These are phyloP conservation scores for Exophiala viscosa DNA, from an alignment of 2,329 filamentous ascomycete genomes.

Conservation along the genomic window DNA sequence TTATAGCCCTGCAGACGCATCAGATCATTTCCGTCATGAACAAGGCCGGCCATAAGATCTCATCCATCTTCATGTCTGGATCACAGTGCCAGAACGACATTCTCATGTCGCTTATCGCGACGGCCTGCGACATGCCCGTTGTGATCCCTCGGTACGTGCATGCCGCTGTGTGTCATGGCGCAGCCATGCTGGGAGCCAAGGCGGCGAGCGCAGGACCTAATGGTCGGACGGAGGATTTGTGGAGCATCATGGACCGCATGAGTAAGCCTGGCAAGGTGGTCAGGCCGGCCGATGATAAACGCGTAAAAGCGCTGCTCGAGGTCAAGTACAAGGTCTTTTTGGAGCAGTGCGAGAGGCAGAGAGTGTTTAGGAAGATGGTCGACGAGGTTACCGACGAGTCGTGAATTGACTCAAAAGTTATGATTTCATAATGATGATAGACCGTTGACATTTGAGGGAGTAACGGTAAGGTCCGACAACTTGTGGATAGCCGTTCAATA, in stretches of 20 bases:
- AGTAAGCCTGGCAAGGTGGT: conserved; percentile 88
- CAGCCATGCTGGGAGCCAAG: conserved; percentile 95
- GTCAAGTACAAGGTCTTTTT: conserved; percentile 96
- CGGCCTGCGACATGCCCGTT: conserved; percentile 86
- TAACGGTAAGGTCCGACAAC: too few relatives aligned
- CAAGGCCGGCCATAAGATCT: conserved; percentile 77
- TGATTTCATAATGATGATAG: too few relatives aligned
- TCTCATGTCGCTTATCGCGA: conserved; percentile 86
- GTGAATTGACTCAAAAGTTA: not conserved
- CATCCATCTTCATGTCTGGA: conserved; percentile 96
- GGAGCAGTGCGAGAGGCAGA: conserved; percentile 83
- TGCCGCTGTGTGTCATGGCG: conserved; percentile 94
- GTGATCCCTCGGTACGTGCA: conserved; percentile 91
- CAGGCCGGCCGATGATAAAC: conserved; percentile 65
- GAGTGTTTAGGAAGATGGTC: conserved; percentile 72
- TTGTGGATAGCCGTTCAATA: too few relatives aligned
- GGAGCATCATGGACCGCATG: conserved; percentile 97
- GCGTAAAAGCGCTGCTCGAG: conserved; percentile 74
- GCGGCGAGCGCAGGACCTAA: conserved; percentile 78
- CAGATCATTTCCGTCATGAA: conserved; percentile 98
- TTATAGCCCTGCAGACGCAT: conserved; percentile 92
- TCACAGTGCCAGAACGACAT: conserved; percentile 95
- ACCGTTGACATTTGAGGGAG: too few relatives aligned
- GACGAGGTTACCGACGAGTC: conserved; percentile 51
- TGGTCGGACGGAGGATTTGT: conserved; percentile 79